Evolutionary conservation across 2,329 filamentous ascomycete species (phyloP).

Genomic region (Colletotrichum sojae): DNA sequence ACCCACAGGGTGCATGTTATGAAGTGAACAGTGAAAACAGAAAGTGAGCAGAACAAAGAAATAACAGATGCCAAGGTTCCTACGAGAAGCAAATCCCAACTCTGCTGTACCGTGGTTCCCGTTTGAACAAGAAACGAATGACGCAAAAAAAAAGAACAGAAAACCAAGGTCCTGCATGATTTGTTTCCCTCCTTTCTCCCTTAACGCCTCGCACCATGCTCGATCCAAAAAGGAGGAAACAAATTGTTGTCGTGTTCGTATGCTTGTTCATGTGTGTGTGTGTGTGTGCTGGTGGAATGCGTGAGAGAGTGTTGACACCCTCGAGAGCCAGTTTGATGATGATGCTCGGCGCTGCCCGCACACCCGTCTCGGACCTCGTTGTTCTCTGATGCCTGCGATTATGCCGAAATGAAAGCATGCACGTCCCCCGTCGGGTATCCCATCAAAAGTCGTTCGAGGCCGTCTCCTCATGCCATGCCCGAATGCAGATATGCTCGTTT

Average conservation of each 20-base stretch:
- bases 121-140: not conserved
- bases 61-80: too few relatives aligned
- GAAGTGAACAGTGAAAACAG: too few relatives aligned
- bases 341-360: too few relatives aligned
- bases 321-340: not conserved
- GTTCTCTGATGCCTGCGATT: not conserved
- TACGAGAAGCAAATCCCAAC: too few relatives aligned
- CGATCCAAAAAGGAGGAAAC: slow-evolving; percentile 1
- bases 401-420: slow-evolving; percentile 2
- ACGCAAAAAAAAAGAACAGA: not conserved
- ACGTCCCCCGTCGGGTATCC: not conserved
- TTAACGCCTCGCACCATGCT: slow-evolving; percentile 19
- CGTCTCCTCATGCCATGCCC: slow-evolving; percentile 8
- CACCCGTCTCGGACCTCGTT: not conserved
- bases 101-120: too few relatives aligned
- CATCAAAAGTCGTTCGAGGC: not conserved
- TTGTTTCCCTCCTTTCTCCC: not conserved
- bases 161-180: not conserved
- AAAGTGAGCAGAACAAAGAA: too few relatives aligned
- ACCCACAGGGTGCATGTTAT: too few relatives aligned
- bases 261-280: slow-evolving; percentile 13
- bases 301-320: too few relatives aligned
- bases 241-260: slow-evolving; percentile 17
- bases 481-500: slow-evolving; percentile 4
- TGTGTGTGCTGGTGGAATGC: not conserved